Evolutionary conservation across 345 rosid genomes (phyloP), one percentile per base, ranked within the genome.

Genomic region (Pistacia vera): DNA sequence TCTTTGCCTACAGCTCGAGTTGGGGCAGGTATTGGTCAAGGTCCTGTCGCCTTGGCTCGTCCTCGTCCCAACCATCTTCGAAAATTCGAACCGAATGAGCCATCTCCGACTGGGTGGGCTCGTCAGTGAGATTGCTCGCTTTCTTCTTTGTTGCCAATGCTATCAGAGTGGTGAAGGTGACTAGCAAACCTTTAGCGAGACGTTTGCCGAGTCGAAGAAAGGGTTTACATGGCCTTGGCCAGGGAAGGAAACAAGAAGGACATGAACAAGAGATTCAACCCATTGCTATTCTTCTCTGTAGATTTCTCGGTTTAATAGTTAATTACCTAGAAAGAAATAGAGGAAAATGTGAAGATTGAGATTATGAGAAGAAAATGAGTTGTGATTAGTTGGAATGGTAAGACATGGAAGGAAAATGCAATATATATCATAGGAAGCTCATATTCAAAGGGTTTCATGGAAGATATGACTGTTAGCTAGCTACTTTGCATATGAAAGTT

Each of bases 211-310:
- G 93, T 59, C 97, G 79, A 16, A 94, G 92, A 35, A 92, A 9
- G 98, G 97, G 77, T 89, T 94, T 2, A 92, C 87, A 52, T 94
- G 97, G 65, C 97, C 98, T 78, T 94, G 97, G 16, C 87, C 98
- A 0, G 92, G 90, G 83, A 92, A 94, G 0, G 97, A 91, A 54
- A 94, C 88, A 1, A 94, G 85, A 73, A 94, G 70, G 8, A 94
- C 88, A 78, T 94, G 97, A 75, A 85, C 81, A 36, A 73, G 83
- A 4, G 88, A 68, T 59, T 82, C 73, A 20, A 11, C 68, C 89
- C 91, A 25, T 25, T 8, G 38, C 73, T 17, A 11, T 46, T 65
- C n/a, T 65, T 9, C 22, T 18, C 17, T 35, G 9, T 7, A 5
- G 35, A 17, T 6, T 20, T 46, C 28, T 68, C 63, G 20, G 2